These are phyloP conservation scores for Nigrospora osmanthi DNA, from an alignment of 2,329 filamentous ascomycete genomes.

Conservation along the genomic window DNA sequence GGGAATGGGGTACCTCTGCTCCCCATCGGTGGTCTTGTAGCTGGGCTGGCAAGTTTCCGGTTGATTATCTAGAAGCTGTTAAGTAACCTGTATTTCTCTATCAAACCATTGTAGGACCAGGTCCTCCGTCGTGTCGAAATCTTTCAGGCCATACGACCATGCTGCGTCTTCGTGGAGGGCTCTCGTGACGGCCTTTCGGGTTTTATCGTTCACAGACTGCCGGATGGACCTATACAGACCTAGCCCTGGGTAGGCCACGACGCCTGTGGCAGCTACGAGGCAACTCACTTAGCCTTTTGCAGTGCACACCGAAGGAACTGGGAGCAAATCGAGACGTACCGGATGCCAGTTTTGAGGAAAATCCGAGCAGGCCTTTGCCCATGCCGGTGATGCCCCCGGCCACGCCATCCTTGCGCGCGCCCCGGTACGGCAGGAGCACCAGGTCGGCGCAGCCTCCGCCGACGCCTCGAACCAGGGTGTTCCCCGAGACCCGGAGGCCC, in stretches of 20 bases:
- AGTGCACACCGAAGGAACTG: background rate
- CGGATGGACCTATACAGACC: background rate
- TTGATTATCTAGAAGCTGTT: too few relatives aligned
- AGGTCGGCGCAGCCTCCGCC: background rate
- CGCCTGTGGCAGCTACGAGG: background rate
- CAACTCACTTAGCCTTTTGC: background rate
- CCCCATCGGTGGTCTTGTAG: too few relatives aligned
- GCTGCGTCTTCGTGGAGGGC: too few relatives aligned
- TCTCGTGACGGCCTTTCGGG: background rate
- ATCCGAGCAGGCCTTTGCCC: background rate
- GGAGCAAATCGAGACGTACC: background rate
- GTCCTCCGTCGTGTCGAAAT: too few relatives aligned
- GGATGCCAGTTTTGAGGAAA: background rate
- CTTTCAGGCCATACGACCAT: too few relatives aligned
- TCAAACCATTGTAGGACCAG: too few relatives aligned
- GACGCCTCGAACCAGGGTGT: background rate
- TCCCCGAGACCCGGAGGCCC: background rate
- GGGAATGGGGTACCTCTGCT: too few relatives aligned
- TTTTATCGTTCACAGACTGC: background rate
- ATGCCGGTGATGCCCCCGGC: background rate
- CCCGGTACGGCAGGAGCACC: background rate
- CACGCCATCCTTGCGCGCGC: background rate
- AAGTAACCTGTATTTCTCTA: too few relatives aligned
- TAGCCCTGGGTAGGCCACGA: conserved; percentile 1
- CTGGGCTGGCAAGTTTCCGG: too few relatives aligned